Conservation (phyloP, 2,329 filamentous ascomycete genomes). For the Penicillium sp. region DNA sequence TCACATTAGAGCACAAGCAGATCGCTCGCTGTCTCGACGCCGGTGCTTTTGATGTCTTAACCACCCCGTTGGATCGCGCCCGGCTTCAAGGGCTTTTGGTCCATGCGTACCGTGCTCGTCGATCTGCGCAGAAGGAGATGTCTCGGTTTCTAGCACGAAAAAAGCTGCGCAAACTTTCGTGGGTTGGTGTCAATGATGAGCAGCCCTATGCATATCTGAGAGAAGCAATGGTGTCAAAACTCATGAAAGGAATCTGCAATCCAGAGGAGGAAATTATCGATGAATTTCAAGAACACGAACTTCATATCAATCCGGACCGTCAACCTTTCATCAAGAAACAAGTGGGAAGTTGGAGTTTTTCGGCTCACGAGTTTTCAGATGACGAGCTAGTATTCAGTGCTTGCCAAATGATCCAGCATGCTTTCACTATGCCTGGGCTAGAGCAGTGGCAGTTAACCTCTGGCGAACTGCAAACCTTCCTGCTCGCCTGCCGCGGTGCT, state of each 20-base stretch:
- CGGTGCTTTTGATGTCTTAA: constrained; percentile 84
- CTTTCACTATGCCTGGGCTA: constrained; percentile 78
- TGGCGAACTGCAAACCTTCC: constrained; percentile 83
- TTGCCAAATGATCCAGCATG: constrained; percentile 88
- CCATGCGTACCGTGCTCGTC: constrained; percentile 81
- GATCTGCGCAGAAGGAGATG: constrained; percentile 74
- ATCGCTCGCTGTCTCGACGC: constrained; percentile 79
- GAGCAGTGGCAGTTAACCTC: constrained; percentile 78
- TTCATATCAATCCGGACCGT: constrained; percentile 70
- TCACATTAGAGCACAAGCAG: constrained; percentile 51
- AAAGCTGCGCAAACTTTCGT: constrained; percentile 81
- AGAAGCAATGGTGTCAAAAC: constrained; percentile 86
- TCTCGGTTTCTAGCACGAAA: constrained; percentile 72
- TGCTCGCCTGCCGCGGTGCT: constrained; percentile 86
- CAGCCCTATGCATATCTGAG: constrained; percentile 87
- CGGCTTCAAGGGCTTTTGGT: constrained; percentile 77
- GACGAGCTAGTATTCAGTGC: constrained; percentile 87
- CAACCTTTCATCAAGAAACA: constrained; percentile 68
- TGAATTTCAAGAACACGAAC: constrained; percentile 65
- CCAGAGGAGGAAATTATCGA: constrained; percentile 62
- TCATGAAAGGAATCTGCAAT: constrained; percentile 89
- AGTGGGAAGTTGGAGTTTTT: constrained; percentile 83
- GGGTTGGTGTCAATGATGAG: constrained; percentile 84
- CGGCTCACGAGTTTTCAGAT: constrained; percentile 84
- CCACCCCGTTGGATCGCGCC: constrained; percentile 75